phyloP scores from a whole-genome alignment of 768 basidiomycete species.

The Russula ochroleuca region DNA sequence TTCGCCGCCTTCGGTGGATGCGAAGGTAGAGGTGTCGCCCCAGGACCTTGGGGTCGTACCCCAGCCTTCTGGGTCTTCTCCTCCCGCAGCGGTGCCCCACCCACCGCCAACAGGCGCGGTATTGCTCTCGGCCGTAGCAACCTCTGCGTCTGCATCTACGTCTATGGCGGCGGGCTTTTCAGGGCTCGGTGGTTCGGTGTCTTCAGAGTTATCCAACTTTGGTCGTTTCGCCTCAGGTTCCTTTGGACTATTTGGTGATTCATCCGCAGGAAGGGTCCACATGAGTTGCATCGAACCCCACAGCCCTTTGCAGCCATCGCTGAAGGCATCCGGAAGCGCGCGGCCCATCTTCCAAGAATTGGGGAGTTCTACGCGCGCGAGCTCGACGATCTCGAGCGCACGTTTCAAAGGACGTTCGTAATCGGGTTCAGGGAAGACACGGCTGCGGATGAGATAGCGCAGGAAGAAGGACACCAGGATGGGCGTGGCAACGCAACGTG shows the following conservation, averaged over 20 bases:
- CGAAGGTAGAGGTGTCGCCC: not conserved
- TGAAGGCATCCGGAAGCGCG: constrained; percentile 48
- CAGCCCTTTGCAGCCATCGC: constrained; percentile 43
- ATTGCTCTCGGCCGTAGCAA: not conserved
- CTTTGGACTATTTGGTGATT: constrained; percentile 18
- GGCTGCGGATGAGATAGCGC: constrained; percentile 53
- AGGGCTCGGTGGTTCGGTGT: not conserved
- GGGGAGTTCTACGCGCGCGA: constrained; percentile 49
- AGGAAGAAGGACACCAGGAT: constrained; percentile 58
- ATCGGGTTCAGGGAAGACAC: constrained; percentile 46
- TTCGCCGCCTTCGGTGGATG: not conserved
- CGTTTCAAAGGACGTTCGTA: constrained; percentile 45
- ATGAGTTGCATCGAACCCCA: constrained; percentile 40
- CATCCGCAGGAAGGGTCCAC: constrained; percentile 2
- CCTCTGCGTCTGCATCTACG: not conserved
- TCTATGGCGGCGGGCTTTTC: not conserved
- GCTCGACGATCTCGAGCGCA: constrained; percentile 43
- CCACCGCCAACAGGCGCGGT: not conserved
- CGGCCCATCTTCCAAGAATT: constrained; percentile 45
- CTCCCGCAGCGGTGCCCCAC: constrained; percentile 10
- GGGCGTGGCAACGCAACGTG: constrained; percentile 48
- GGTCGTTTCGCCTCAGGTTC: constrained; percentile 31
- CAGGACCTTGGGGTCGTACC: constrained; percentile 18
- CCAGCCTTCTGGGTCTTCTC: constrained; percentile 1
- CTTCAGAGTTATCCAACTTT: constrained; percentile 23